Evolutionary conservation across 345 rosid species (phyloP).

Genomic region (Ceriops decandra): DNA sequence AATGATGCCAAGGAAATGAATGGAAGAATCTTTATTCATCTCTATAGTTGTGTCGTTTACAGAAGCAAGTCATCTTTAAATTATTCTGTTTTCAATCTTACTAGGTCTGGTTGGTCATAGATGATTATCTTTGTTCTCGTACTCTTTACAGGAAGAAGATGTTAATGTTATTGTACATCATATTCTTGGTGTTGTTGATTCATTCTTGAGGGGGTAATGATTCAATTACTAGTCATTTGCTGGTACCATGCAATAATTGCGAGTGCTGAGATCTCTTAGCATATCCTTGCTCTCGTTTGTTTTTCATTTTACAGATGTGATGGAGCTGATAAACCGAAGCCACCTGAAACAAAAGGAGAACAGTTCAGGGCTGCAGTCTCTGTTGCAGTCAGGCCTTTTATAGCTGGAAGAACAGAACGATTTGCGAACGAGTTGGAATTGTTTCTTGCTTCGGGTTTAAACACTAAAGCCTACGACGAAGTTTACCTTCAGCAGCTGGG

Average conservation of each 20-base stretch:
- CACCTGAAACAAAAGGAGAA: slow-evolving; percentile 38
- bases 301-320: slow-evolving; percentile 32
- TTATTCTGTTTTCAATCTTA: background rate
- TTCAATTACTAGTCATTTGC: background rate
- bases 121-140: background rate
- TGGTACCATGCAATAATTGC: no score
- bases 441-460: slow-evolving; percentile 74
- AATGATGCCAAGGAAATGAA: background rate
- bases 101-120: background rate
- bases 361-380: slow-evolving; percentile 45
- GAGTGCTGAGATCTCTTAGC: background rate
- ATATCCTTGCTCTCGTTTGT: background rate
- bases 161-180: slow-evolving; percentile 66
- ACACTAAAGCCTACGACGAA: slow-evolving; percentile 64
- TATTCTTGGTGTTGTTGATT: slow-evolving; percentile 60
- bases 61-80: background rate
- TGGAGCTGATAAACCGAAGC: slow-evolving; percentile 22
- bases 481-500: slow-evolving; percentile 47
- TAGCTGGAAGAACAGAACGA: slow-evolving; percentile 50
- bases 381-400: slow-evolving; percentile 70
- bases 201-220: slow-evolving; percentile 55
- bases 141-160: slow-evolving; percentile 59
- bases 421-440: slow-evolving; percentile 63
- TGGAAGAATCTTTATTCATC: background rate
- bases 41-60: background rate